These are phyloP conservation scores for Leccinum incarnatum DNA, from an alignment of 768 basidiomycete species.

Conservation along the genomic window DNA sequence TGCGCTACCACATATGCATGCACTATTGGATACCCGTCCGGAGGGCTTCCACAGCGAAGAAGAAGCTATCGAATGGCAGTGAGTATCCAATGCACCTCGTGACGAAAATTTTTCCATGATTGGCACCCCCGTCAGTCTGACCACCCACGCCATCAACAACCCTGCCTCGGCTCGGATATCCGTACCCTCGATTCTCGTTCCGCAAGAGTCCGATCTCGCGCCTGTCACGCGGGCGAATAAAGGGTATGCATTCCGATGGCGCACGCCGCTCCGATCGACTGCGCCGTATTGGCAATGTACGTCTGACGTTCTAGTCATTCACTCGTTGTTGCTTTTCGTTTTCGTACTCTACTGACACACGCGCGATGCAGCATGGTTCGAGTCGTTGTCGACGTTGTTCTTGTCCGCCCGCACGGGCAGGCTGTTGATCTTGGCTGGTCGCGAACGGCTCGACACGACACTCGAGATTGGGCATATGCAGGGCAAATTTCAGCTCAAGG, in stretches of 20 bases:
- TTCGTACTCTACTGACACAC: conserved; percentile 1
- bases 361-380: conserved; percentile 79
- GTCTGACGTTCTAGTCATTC: conserved; percentile 19
- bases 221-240: conserved; percentile 27
- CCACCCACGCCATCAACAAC: conserved; percentile 82
- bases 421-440: conserved; percentile 86
- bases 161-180: conserved; percentile 81
- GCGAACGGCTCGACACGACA: conserved; percentile 88
- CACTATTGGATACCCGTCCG: conserved; percentile 80
- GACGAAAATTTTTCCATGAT: background rate
- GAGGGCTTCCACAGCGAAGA: conserved; percentile 80
- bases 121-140: conserved; percentile 49
- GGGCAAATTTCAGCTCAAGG: conserved; percentile 92
- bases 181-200: conserved; percentile 73
- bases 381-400: conserved; percentile 76
- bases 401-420: conserved; percentile 76
- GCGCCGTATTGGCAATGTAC: conserved; percentile 88
- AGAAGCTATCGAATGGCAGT: conserved; percentile 97
- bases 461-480: conserved; percentile 98
- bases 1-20: conserved; percentile 90
- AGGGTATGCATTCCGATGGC: conserved; percentile 58
- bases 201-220: conserved; percentile 37
- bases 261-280: conserved; percentile 79
- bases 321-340: background rate
- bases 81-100: conserved; percentile 33